Base-by-base conservation (phyloP, 306 rosid genomes). In the Quercus suber region DNA sequence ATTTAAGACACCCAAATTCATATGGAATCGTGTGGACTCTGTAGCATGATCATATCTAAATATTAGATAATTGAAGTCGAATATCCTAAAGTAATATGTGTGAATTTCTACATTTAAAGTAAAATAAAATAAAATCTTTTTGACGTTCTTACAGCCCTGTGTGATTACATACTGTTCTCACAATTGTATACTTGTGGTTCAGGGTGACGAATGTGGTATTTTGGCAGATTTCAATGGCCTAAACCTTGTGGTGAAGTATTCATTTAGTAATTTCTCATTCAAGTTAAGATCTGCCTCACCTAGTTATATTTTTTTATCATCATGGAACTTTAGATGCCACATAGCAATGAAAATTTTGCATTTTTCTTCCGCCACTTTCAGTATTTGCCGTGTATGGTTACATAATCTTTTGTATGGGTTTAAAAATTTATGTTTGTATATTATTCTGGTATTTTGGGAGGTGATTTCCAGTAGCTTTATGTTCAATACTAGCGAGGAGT, bases 261-360 rank as follows among this genome's bases (percentile, higher is more conserved):
- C 99, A 31, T 95, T 91, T 60, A 95, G 99, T 82, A 95, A 95
- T 85, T 95, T 95, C 86, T 91, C 99, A 55, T 95, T 95, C 72
- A 95, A 95, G 98, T 98, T 95, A 89, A 77, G 84, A 55, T 63
- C 33, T 73, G 67, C 35, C 59, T 20, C 23, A 59, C 53, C 55
- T 53, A 33, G 27, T 57, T 73, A 25, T 41, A 74, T 81, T 56
- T 70, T 61, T 81, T 61, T 1, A n/a, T 68, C 23, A 59, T 37
- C 74, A 71, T 68, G 78, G 57, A 37, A 30, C 18, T 71, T 20
- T 4, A 9, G 35, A 33, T 51, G 37, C 15, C 45, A 28, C 20
- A 68, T 77, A 64, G 51, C 67, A 60, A 68, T 75, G 60, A 6
- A 72, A 41, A 45, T 71, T 41, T 69, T 57, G 67, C 60, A 33